phyloP scores from a whole-genome alignment of 306 rosid species.

The Gynostemma pentaphyllum region DNA sequence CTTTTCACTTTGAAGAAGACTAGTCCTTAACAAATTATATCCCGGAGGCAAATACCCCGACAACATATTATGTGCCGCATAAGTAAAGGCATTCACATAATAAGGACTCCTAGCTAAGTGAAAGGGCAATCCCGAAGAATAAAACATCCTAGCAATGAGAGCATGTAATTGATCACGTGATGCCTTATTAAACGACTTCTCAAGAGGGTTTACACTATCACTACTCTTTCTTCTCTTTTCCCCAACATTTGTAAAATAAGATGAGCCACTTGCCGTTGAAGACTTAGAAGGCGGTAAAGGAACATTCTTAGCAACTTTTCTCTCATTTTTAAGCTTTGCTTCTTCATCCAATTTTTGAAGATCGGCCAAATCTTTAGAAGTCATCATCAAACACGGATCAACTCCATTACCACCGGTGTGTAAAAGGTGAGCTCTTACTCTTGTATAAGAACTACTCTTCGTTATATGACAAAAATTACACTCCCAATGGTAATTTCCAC shows the following conservation, averaged over 20 bases:
- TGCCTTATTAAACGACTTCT: neutral
- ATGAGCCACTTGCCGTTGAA: neutral
- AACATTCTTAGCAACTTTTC: neutral
- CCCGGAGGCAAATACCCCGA: neutral
- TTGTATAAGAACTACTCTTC: too few species aligned
- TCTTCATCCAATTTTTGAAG: neutral
- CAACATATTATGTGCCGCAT: neutral
- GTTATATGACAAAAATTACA: too few species aligned
- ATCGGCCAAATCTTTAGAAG: neutral
- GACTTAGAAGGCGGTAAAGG: neutral
- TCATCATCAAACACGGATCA: neutral
- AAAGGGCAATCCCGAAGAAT: neutral
- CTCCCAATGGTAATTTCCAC: too few species aligned
- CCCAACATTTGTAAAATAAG: neutral
- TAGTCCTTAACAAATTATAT: neutral
- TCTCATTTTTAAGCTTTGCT: neutral
- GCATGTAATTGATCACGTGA: neutral
- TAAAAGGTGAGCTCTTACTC: too few species aligned
- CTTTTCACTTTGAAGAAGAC: neutral
- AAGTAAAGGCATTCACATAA: neutral
- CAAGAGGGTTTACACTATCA: too few species aligned
- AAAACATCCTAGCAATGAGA: neutral
- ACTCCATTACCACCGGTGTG: too few species aligned
- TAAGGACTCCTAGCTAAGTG: neutral
- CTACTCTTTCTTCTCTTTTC: neutral